Percentiles rank a stretch among this genome's conserved stretches.
These are phyloP conservation scores for Fraxinus latifolia DNA, from an alignment of 305 asterid species.

Conservation along the genomic window DNA sequence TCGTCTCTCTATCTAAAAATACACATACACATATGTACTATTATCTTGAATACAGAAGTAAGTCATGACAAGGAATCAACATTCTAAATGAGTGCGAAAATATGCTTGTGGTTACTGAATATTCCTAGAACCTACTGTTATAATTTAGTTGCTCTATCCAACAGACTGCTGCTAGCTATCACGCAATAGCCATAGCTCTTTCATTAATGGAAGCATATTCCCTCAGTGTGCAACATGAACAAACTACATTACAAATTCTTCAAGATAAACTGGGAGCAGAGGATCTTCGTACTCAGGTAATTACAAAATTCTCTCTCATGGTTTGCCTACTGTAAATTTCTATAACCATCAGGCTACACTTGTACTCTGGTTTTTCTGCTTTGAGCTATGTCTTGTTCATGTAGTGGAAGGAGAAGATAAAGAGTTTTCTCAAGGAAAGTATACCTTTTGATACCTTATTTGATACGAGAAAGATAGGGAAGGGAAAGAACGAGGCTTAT, in stretches of 20 bases:
- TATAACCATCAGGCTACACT: neutral
- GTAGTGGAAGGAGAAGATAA: neutral
- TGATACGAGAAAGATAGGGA: neutral
- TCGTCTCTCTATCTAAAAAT: slow-evolving; percentile 26
- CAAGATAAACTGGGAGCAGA: slow-evolving; percentile 93
- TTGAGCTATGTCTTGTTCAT: neutral
- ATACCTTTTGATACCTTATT: neutral
- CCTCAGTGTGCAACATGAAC: slow-evolving; percentile 97
- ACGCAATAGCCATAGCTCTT: slow-evolving; percentile 99
- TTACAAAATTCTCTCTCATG: slow-evolving; percentile 16
- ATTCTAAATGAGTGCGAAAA: slow-evolving; percentile 16
- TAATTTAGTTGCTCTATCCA: slow-evolving; percentile 24
- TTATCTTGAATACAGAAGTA: slow-evolving; percentile 16
- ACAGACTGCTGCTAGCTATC: slow-evolving; percentile 99
- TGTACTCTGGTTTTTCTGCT: neutral
- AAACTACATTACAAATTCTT: slow-evolving; percentile 93
- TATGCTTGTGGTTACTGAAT: slow-evolving; percentile 23
- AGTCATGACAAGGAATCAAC: slow-evolving; percentile 2
- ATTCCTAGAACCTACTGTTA: slow-evolving; percentile 13
- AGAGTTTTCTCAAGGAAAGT: neutral
- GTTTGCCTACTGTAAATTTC: neutral
- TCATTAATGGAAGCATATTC: slow-evolving; percentile 99
- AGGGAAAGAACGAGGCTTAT: neutral
- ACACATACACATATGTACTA: neutral
- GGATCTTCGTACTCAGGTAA: slow-evolving; percentile 99